Percentiles rank a stretch among this genome's conserved stretches.
Conservation (phyloP, 176 grass and related monocot species). For the Ensete glaucum region DNA sequence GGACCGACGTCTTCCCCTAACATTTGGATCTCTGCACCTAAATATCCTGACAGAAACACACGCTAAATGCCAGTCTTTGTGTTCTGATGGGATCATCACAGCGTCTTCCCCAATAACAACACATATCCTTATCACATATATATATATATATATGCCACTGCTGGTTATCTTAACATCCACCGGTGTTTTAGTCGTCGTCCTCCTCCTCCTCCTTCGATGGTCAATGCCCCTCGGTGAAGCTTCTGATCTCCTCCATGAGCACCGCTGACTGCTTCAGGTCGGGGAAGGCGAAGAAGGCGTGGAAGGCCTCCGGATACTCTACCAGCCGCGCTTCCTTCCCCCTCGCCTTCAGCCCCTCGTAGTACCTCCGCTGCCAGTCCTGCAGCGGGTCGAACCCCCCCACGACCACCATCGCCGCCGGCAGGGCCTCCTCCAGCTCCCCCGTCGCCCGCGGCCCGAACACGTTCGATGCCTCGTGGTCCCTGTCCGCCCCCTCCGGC, state of each 20-base stretch:
- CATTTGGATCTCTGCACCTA: too few relatives aligned
- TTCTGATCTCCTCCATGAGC: constrained; percentile 20
- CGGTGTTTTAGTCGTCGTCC: not conserved
- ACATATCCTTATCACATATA: too few relatives aligned
- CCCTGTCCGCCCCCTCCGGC: constrained; percentile 26
- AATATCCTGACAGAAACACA: too few relatives aligned
- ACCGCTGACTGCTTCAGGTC: constrained; percentile 13
- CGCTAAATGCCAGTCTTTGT: too few relatives aligned
- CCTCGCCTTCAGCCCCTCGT: constrained; percentile 16
- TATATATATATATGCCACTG: too few relatives aligned
- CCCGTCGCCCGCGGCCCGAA: not conserved
- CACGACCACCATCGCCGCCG: constrained; percentile 33
- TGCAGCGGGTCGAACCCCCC: constrained; percentile 37
- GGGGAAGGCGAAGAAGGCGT: constrained; percentile 39
- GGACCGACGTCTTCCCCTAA: too few relatives aligned
- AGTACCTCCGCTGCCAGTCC: constrained; percentile 39
- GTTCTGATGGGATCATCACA: too few relatives aligned
- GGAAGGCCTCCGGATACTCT: constrained; percentile 28
- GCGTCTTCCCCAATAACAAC: too few relatives aligned
- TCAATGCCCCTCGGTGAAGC: constrained; percentile 26
- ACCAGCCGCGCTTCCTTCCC: constrained; percentile 13
- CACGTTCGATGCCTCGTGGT: constrained; percentile 44
- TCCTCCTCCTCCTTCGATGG: constrained; percentile 1
- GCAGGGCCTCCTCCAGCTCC: constrained; percentile 25
- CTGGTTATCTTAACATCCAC: too few relatives aligned